Evolutionary conservation across 2,329 filamentous ascomycete species (phyloP).

Genomic region (Neopestalotiopsis sp.): DNA sequence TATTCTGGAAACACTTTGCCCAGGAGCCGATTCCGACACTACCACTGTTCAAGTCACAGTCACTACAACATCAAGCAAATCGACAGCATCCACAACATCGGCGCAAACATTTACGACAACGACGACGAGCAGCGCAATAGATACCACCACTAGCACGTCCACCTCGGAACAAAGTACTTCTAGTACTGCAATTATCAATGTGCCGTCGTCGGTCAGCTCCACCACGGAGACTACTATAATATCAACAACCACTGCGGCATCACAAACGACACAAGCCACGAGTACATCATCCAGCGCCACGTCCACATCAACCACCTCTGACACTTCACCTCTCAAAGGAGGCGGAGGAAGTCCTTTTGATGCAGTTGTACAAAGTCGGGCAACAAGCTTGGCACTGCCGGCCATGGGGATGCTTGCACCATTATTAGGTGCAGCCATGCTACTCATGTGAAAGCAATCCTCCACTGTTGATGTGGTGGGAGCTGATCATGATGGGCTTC

Average conservation of each 20-base stretch:
- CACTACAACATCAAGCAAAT: conserved; percentile 7
- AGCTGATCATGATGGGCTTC: not conserved
- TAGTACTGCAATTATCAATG: not conserved
- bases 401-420: not conserved
- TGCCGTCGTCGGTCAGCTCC: not conserved
- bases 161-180: not conserved
- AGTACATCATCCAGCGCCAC: not conserved
- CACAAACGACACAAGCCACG: conserved; percentile 12
- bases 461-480: not conserved
- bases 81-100: not conserved
- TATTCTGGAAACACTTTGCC: conserved; percentile 19
- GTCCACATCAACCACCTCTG: not conserved
- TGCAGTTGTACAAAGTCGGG: conserved; percentile 11
- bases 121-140: conserved; percentile 5
- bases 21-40: conserved; percentile 11
- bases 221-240: not conserved
- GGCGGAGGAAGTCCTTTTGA: conserved; percentile 34
- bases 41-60: conserved; percentile 20
- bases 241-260: conserved; percentile 3
- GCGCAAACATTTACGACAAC: conserved; percentile 1
- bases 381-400: conserved; percentile 3
- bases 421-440: conserved; percentile 11
- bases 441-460: conserved; percentile 13
- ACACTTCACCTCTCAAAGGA: not conserved
- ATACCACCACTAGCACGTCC: not conserved